Conservation (phyloP, 2,329 filamentous ascomycete genomes). For the Venturia pyrina region DNA sequence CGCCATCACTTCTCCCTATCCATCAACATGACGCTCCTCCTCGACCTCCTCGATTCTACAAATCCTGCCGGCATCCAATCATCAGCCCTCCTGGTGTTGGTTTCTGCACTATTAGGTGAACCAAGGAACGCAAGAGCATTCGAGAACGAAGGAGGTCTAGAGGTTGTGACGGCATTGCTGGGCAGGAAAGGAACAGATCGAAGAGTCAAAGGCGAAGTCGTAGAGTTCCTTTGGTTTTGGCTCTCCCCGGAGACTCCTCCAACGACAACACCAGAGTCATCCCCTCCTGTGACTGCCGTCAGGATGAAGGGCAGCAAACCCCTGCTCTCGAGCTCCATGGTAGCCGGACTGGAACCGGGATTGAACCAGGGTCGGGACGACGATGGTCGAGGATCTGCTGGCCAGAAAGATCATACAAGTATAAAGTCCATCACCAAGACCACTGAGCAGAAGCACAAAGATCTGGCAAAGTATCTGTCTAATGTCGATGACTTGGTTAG, state of each 20-base stretch:
- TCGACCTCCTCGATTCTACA: conserved; percentile 82
- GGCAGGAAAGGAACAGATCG: conserved; percentile 76
- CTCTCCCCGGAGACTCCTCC: conserved; percentile 50
- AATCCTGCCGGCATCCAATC: conserved; percentile 91
- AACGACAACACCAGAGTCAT: not conserved
- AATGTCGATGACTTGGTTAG: conserved; percentile 79
- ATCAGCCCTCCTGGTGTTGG: conserved; percentile 78
- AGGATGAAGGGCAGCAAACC: not conserved
- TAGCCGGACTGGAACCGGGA: conserved; percentile 19
- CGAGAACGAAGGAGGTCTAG: conserved; percentile 80
- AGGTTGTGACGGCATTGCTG: conserved; percentile 87
- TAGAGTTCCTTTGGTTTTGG: conserved; percentile 98
- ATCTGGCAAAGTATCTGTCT: conserved; percentile 67
- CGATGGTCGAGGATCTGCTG: conserved; percentile 15
- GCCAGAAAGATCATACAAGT: conserved; percentile 21
- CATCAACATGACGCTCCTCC: conserved; percentile 92
- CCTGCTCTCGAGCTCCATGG: not conserved
- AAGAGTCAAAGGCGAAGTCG: conserved; percentile 88
- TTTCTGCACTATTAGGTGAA: conserved; percentile 76
- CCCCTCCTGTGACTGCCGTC: not conserved
- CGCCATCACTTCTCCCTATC: conserved; percentile 79
- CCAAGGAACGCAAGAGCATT: conserved; percentile 87
- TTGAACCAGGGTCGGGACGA: conserved; percentile 13
- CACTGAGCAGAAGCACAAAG: conserved; percentile 73
- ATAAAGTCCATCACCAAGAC: conserved; percentile 28